Evolutionary conservation across 78 protist species (phyloP), one percentile per base, ranked within the genome.

Genomic region (Tieghemostelium lacteum): DNA sequence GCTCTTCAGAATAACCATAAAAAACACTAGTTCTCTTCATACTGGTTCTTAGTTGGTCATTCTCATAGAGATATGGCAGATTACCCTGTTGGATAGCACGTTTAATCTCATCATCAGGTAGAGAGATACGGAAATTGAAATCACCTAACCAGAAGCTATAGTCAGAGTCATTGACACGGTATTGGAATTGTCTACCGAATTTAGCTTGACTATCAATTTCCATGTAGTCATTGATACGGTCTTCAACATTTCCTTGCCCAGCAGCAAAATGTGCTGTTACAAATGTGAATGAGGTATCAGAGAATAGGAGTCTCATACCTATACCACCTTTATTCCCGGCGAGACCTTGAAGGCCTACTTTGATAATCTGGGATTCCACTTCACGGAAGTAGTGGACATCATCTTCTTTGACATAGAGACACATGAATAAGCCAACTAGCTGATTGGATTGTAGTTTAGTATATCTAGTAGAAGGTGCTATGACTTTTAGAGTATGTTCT

Each of bases 321-420:
- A 97, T 95, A 3, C 95, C 98, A 22, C 99, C 99, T 55, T 98
- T 98, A 94, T 98, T 98, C 8, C 97, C 98, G 0, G 93, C 87
- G 17, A 88, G 57, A 36, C 93, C 93, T n/a, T 66, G 83, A 20
- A 73, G 50, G 29, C 92, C 91, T 20, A 58, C 60, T 26, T 75
- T 76, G 4, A 73, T 58, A 24, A 64, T 70, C 37, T 73, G 75
- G 16, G 89, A 24, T 54, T 88, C 85, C 0, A 94, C 98, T 36
- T 95, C 80, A 62, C 92, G 54, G 16, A 88, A 50, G 5, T 34
- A 39, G n/a, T 49, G 54, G 3, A 85, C 45, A 1, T 26, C 52
- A 12, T 74, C 94, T 37, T 67, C 76, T n/a, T 67, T 37, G 6
- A 96, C 92, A 40, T 70, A 96, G 20, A 95, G 93, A 3, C 28